phyloP scores from a whole-genome alignment of 768 basidiomycete species.

The Antrodiella citrinella region DNA sequence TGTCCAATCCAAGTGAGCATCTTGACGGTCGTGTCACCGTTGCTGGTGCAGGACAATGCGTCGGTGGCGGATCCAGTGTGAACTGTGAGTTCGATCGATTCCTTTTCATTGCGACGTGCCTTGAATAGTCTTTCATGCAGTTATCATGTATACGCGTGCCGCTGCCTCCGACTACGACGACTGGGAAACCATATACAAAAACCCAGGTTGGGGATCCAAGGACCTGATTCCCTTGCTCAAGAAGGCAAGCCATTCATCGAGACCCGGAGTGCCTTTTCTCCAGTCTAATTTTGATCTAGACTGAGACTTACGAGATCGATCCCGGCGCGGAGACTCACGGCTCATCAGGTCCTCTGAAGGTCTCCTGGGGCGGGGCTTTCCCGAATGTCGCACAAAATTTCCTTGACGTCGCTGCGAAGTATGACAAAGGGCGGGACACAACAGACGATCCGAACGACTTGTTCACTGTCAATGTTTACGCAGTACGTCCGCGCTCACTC shows the following conservation, averaged over 20 bases:
- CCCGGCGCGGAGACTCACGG: slow-evolving; percentile 26
- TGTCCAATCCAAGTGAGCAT: slow-evolving; percentile 30
- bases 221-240: slow-evolving; percentile 45
- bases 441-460: slow-evolving; percentile 45
- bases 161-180: slow-evolving; percentile 55
- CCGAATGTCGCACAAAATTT: slow-evolving; percentile 38
- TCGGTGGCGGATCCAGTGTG: slow-evolving; percentile 58
- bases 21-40: slow-evolving; percentile 36
- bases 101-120: background rate
- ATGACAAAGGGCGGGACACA: slow-evolving; percentile 37
- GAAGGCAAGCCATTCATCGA: slow-evolving; percentile 23
- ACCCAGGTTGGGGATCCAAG: slow-evolving; percentile 50
- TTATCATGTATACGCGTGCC: slow-evolving; percentile 40
- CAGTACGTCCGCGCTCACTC: slow-evolving; percentile 25
- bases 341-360: slow-evolving; percentile 23
- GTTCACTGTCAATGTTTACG: slow-evolving; percentile 32
- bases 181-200: slow-evolving; percentile 40
- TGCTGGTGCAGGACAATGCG: slow-evolving; percentile 37
- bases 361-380: slow-evolving; percentile 34
- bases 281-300: slow-evolving; percentile 5
- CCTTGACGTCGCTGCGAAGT: slow-evolving; percentile 35
- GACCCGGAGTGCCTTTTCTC: background rate
- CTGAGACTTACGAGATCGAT: slow-evolving; percentile 27
- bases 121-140: background rate
- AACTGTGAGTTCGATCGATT: slow-evolving; percentile 35